Evolutionary conservation across 495 filamentous ascomycete genomes (phyloP).

Genomic region (Tuber microsphaerosporum): DNA sequence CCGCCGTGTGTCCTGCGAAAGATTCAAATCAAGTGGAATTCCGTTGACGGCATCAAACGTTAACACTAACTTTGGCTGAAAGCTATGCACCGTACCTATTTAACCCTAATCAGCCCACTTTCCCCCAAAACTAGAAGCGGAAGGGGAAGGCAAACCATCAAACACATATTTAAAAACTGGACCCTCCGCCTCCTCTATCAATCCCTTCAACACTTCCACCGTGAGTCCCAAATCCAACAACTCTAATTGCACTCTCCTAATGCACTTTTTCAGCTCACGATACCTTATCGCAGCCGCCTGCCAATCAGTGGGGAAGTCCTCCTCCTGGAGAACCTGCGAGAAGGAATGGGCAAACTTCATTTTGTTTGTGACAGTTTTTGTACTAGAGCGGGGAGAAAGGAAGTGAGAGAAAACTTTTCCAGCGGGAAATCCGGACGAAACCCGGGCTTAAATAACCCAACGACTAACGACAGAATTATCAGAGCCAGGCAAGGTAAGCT

Average conservation of each 20-base stretch:
- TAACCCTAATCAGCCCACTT: background rate
- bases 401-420: background rate
- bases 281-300: constrained; percentile 64
- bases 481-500: background rate
- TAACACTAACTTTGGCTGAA: constrained; percentile 56
- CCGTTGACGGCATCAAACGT: constrained; percentile 49
- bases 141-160: constrained; percentile 41
- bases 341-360: constrained; percentile 77
- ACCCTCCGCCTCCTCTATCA: constrained; percentile 45
- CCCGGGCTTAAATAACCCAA: background rate
- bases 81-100: constrained; percentile 42
- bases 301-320: constrained; percentile 60
- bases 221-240: constrained; percentile 56
- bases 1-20: constrained; percentile 51
- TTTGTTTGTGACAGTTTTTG: constrained; percentile 15
- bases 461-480: background rate
- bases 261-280: constrained; percentile 65
- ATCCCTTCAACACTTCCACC: constrained; percentile 51
- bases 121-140: constrained; percentile 5
- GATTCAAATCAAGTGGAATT: constrained; percentile 50
- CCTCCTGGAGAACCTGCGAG: constrained; percentile 52
- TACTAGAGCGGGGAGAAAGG: background rate
- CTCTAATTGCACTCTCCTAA: constrained; percentile 60
- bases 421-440: background rate
- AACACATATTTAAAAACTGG: constrained; percentile 47